These are phyloP conservation scores for Leishmania turanica DNA, from an alignment of 208 protist species.

Conservation along the genomic window DNA sequence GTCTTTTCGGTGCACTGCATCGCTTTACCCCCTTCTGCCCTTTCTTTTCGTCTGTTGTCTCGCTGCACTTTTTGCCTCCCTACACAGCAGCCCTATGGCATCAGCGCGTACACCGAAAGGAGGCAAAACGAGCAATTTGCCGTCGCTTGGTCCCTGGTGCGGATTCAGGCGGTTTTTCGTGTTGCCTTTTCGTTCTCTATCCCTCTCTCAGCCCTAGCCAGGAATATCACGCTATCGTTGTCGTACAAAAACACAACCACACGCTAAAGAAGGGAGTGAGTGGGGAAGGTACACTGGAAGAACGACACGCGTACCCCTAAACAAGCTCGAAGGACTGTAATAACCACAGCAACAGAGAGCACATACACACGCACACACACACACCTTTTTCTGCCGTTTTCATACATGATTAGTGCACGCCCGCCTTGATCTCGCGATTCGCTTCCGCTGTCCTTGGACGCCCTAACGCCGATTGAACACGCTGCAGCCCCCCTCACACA, in stretches of 20 bases:
- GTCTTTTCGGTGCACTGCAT: neutral
- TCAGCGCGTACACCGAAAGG: neutral
- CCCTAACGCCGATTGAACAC: neutral
- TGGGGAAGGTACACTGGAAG: neutral
- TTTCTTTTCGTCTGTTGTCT: neutral
- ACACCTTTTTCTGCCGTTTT: neutral
- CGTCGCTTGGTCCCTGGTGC: neutral
- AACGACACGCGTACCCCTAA: neutral
- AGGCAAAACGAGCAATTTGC: neutral
- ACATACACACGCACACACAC: neutral
- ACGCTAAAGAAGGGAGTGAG: neutral
- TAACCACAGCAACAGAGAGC: no score
- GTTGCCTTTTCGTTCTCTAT: neutral
- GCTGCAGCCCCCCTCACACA: neutral
- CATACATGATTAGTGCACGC: neutral
- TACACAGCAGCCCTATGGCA: neutral
- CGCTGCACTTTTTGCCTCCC: neutral
- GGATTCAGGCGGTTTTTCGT: neutral
- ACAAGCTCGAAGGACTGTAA: no score
- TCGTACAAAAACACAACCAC: neutral
- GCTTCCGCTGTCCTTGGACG: neutral
- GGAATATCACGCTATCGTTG: neutral
- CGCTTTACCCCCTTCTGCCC: neutral
- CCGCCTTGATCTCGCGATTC: neutral
- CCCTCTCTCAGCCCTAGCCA: neutral